Base-by-base conservation (phyloP, 352 stramenopile genomes). In the Phytophthora multivora region DNA sequence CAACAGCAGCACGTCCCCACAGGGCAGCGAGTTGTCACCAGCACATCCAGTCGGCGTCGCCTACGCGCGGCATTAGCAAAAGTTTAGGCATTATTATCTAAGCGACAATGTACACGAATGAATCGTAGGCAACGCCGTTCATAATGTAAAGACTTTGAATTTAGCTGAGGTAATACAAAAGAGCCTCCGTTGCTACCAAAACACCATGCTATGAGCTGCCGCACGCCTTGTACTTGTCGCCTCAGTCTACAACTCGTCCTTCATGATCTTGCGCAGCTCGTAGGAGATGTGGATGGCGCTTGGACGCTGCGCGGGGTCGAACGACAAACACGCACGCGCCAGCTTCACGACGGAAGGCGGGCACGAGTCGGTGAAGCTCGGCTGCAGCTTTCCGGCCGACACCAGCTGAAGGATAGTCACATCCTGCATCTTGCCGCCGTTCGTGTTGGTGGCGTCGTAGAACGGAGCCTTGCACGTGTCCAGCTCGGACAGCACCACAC, bases 211-310 rank as follows among this genome's bases (percentile, higher is more conserved):
- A 26, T 19, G 12, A 45, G 48, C 26, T 26, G 38, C 33, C 13
- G n/a, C 16, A 51, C 38, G 25, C 33, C 5, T 42, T 54, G 49
- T 38, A 50, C 30, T 58, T 8, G 13, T 11, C 9, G 30, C 19
- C 15, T 36, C 47, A 51, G 36, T 64, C 68, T 73, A 88, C 30
- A 88, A 63, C 63, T 83, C 76, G 45, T 89, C 79, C 66, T 84
- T 86, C 63, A 90, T 74, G 64, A 92, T 90, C 61, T 88, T 89
- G 42, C 81, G 80, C 54, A 92, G 61, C 62, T 90, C 76, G 71
- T 90, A 93, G 15, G 83, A 88, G 33, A 93, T 79, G 53, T 91
- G 78, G 53, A 93, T 90, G 31, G 83, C 83, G 48, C 77, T 87
- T 41, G 83, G 83, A 51, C 83, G 83, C 11, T 89, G 62, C 5